Conservation (phyloP, 1,284 basidiomycete species). For the Boletus semigastroideus region DNA sequence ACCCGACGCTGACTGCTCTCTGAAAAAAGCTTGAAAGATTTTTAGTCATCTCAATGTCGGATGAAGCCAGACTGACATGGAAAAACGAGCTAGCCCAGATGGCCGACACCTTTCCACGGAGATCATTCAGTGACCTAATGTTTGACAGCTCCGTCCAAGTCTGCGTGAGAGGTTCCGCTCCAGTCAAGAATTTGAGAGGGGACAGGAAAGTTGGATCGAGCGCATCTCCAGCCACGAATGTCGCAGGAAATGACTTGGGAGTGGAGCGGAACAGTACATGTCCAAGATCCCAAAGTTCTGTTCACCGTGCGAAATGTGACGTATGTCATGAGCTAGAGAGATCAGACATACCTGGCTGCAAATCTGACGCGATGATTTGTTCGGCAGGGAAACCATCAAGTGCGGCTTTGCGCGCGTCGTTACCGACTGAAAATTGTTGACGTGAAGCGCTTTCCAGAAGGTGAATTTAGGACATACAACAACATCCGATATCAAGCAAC, state of each 20-base stretch:
- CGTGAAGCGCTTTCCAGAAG: background rate
- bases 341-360: conserved; percentile 17
- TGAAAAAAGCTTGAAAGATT: conserved; percentile 36
- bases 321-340: background rate
- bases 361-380: conserved; percentile 22
- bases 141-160: conserved; percentile 25
- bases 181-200: background rate
- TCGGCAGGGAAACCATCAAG: conserved; percentile 22
- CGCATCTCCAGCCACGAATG: conserved; percentile 35
- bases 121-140: conserved; percentile 35
- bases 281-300: conserved; percentile 36
- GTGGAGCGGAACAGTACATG: conserved; percentile 35
- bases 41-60: background rate
- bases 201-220: conserved; percentile 27
- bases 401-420: conserved; percentile 16
- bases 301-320: background rate
- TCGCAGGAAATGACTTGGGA: conserved; percentile 31
- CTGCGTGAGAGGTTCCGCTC: background rate
- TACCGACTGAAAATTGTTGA: conserved; percentile 16
- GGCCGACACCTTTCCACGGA: conserved; percentile 37
- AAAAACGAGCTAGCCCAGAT: conserved; percentile 42
- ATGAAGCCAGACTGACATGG: conserved; percentile 32
- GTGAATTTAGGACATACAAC: conserved; percentile 21
- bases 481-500: conserved; percentile 33
- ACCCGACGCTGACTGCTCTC: conserved; percentile 37